Conservation (phyloP, 345 rosid genomes). For the Syzygium aqueum region DNA sequence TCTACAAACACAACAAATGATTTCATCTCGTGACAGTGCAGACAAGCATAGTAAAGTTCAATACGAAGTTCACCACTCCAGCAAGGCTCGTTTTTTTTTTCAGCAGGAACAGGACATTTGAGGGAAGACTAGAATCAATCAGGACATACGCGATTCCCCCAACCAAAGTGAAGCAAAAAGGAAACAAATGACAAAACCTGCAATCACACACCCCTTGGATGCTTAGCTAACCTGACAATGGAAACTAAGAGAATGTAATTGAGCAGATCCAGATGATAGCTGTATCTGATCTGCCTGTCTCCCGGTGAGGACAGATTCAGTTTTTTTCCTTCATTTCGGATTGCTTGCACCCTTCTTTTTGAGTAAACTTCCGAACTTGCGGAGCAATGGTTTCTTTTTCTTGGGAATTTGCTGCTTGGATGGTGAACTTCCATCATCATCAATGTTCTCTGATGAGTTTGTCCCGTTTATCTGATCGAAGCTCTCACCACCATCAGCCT, state of each 20-base stretch:
- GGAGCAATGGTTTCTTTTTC: constrained; percentile 88
- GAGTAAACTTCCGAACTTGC: constrained; percentile 85
- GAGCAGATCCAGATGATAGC: neutral
- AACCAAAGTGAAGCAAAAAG: neutral
- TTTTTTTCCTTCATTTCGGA: constrained; percentile 36
- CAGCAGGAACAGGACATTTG: neutral
- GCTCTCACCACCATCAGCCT: constrained; percentile 53
- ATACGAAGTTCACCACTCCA: neutral
- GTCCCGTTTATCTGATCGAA: constrained; percentile 55
- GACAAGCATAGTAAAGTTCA: neutral
- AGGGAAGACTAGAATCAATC: neutral
- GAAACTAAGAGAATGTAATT: neutral
- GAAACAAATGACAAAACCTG: neutral
- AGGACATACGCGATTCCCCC: neutral
- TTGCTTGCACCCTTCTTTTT: constrained; percentile 78
- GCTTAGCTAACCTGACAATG: neutral
- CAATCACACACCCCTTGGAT: neutral
- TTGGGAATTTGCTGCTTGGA: constrained; percentile 53
- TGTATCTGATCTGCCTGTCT: neutral
- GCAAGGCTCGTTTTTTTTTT: neutral
- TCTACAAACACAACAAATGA: neutral
- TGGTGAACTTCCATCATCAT: constrained; percentile 41
- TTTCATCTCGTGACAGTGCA: neutral
- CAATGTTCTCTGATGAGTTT: constrained; percentile 42
- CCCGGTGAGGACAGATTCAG: neutral